Conservation (phyloP, 2,329 filamentous ascomycete genomes). For the Periconia sp. region DNA sequence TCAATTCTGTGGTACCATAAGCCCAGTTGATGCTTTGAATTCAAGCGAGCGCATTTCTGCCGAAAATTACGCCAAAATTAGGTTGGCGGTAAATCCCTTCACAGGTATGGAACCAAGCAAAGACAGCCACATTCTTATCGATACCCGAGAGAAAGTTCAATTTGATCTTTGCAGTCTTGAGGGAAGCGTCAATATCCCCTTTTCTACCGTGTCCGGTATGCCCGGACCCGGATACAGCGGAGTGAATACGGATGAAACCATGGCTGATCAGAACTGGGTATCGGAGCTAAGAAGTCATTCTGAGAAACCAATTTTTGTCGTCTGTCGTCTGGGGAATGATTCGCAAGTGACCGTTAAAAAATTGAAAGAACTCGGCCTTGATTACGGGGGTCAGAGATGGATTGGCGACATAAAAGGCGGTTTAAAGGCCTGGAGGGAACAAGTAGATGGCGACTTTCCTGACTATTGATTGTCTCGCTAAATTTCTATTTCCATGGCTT, state of each 20-base stretch:
- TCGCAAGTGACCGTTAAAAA: conserved; percentile 73
- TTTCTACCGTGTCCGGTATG: conserved; percentile 58
- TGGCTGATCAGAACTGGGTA: conserved; percentile 33
- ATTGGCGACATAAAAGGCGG: conserved; percentile 77
- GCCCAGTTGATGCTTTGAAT: conserved; percentile 62
- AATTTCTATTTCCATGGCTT: too few species aligned
- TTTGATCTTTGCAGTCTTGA: conserved; percentile 80
- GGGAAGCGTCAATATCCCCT: conserved; percentile 77
- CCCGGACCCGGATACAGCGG: conserved; percentile 2
- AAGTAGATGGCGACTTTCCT: conserved; percentile 67
- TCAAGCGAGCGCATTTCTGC: conserved; percentile 73
- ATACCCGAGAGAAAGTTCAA: conserved; percentile 84
- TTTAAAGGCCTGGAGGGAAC: conserved; percentile 72
- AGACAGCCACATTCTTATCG: conserved; percentile 68
- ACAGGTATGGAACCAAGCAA: conserved; percentile 35
- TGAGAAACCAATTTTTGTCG: conserved; percentile 67
- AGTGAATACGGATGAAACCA: conserved; percentile 10
- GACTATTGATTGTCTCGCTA: too few species aligned
- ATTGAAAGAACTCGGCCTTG: conserved; percentile 67
- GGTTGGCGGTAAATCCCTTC: conserved; percentile 40
- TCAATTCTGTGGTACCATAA: conserved; percentile 76
- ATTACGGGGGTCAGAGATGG: conserved; percentile 59
- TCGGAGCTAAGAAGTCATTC: conserved; percentile 29
- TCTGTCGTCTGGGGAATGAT: conserved; percentile 80
- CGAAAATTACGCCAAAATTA: conserved; percentile 59